Conservation (phyloP, 805 yeast species). For the Lipomyces yamadae region DNA sequence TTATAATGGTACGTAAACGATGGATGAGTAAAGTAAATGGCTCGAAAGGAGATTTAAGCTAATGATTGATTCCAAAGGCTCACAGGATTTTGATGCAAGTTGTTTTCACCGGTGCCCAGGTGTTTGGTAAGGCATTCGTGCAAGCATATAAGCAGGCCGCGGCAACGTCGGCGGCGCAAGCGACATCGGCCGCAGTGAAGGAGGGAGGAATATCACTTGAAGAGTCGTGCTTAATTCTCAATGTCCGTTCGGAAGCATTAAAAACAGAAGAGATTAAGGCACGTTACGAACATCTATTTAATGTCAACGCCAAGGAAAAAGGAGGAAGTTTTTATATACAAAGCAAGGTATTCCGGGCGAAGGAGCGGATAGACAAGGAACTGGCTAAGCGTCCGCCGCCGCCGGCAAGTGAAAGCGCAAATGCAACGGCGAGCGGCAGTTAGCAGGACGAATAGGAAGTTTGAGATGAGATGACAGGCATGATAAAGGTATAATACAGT, state of each 20-base stretch:
- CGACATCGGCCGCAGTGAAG: constrained; percentile 56
- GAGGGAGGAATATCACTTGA: constrained; percentile 80
- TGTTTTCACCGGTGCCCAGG: constrained; percentile 91
- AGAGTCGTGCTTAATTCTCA: constrained; percentile 90
- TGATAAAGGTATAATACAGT: background rate
- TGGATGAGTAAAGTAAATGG: background rate
- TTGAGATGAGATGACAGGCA: background rate
- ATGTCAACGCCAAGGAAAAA: constrained; percentile 87
- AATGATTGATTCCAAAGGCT: constrained; percentile 57
- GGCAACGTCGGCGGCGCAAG: constrained; percentile 80
- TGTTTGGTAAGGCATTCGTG: constrained; percentile 93
- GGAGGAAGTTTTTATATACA: constrained; percentile 96
- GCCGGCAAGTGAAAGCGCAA: constrained; percentile 4
- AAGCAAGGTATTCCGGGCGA: constrained; percentile 90
- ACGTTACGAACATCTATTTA: constrained; percentile 81
- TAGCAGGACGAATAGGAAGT: background rate
- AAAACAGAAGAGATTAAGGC: constrained; percentile 60
- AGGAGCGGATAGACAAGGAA: constrained; percentile 86
- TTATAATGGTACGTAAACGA: background rate
- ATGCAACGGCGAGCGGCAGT: constrained; percentile 1
- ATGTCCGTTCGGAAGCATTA: constrained; percentile 63
- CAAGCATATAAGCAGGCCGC: constrained; percentile 98
- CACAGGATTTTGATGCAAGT: constrained; percentile 90
- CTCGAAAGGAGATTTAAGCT: background rate
- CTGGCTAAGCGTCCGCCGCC: constrained; percentile 49